These are phyloP conservation scores for Hypoxylon rickii DNA, from an alignment of 495 filamentous ascomycete genomes.

Conservation along the genomic window DNA sequence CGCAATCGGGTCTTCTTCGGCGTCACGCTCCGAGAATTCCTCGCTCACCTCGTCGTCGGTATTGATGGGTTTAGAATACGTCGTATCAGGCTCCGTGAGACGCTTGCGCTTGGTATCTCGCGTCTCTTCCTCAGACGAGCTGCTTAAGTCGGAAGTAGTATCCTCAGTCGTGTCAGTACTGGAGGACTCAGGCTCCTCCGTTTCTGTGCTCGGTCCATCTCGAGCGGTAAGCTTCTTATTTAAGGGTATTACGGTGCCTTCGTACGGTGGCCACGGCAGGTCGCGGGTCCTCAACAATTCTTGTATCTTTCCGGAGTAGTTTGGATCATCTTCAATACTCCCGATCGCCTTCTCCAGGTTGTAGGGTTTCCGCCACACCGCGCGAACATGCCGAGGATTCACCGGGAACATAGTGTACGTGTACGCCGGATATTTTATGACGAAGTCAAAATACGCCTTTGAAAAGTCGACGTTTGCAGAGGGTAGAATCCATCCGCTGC, in stretches of 20 bases:
- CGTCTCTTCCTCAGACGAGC: not conserved
- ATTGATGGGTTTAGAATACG: not conserved
- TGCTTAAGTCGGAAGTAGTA: too few species aligned
- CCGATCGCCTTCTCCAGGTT: not conserved
- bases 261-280: slow-evolving; percentile 22
- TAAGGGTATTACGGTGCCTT: not conserved
- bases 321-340: slow-evolving; percentile 10
- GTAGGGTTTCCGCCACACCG: not conserved
- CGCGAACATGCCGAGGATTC: not conserved
- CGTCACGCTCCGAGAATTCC: slow-evolving; percentile 34
- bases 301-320: not conserved
- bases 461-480: slow-evolving; percentile 1
- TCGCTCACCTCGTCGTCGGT: slow-evolving; percentile 6
- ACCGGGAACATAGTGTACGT: slow-evolving; percentile 19
- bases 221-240: not conserved
- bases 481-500: slow-evolving; percentile 19
- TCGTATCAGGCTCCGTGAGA: not conserved
- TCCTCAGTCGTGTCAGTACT: too few species aligned
- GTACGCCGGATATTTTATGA: slow-evolving; percentile 15
- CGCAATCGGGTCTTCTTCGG: slow-evolving; percentile 19
- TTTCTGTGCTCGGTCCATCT: too few species aligned
- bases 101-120: slow-evolving; percentile 15
- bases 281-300: not conserved
- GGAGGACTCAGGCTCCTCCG: too few species aligned
- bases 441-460: slow-evolving; percentile 9